Base-by-base conservation (phyloP, 805 yeast genomes). In the Suhomyces tanzawaensis region DNA sequence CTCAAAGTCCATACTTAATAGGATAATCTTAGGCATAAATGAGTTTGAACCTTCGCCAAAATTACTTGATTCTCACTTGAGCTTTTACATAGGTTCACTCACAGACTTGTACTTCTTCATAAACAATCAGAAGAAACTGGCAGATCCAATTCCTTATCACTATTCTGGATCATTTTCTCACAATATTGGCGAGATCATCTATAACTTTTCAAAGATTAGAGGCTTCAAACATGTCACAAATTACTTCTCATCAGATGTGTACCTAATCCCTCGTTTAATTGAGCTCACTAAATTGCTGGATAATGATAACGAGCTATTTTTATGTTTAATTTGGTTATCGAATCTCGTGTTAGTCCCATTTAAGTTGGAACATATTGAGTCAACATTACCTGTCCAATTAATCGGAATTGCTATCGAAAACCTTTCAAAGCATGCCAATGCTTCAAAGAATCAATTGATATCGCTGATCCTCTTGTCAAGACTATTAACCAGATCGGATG, bases 321-420 rank as follows among this genome's bases (percentile, higher is more conserved):
- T 81, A 8, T 52, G 79, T 29, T 58, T 88, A 7, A 63, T 84
- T 3, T 90, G 96, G 95, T 67, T 87, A 7, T 72, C 82, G 0
- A 77, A 82, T 7, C 61, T 89, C 16, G 72, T 80, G 0, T 62
- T 85, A n/a, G 77, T 81, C 0, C 97, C 98, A 0, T 89, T 90
- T 52, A 71, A 76, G 2, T 62, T 90, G 18, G 59, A 57, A 1
- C 45, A 60, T 0, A 57, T 82, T 12, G 44, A 54, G 2, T 40
- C 52, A 0, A 39, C 58, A 0, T 55, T 74, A 5, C 50, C 73
- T 4, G 45, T 49, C 1, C 37, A 54, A 2, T 48, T 82, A 1
- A 71, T 66, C 30, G 41, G 47, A 0, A 43, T 72, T 6, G 69
- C 74, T 0, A 34, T 54, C 3, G 28, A 30, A 1, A 60, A 56